Percentiles rank a stretch among this genome's conserved stretches.
phyloP scores from a whole-genome alignment of 192 early-diverging fungal genomes.

The Rhizoclosmatium globosum region DNA sequence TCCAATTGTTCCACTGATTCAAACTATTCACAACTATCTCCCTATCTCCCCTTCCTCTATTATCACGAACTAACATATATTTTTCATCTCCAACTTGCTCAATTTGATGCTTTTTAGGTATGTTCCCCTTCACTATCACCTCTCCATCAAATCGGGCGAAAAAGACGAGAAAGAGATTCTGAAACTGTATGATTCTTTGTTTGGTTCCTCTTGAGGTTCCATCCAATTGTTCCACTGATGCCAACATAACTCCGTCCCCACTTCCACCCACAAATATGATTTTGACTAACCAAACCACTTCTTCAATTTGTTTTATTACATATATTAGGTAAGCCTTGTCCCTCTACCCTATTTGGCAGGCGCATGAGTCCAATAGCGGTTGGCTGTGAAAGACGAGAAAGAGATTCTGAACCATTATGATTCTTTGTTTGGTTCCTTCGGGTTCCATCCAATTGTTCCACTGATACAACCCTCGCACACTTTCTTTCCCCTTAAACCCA shows the following conservation, averaged over 20 bases:
- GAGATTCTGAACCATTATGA: slow-evolving; percentile 15
- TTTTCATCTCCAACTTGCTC: too few relatives aligned
- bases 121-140: too few relatives aligned
- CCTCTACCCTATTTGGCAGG: too few relatives aligned
- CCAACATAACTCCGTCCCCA: not conserved
- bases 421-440: slow-evolving; percentile 12
- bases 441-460: slow-evolving; percentile 30
- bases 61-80: too few relatives aligned
- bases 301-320: too few relatives aligned
- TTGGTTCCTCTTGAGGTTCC: not conserved
- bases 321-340: too few relatives aligned
- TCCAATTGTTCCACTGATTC: slow-evolving; percentile 31
- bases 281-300: too few relatives aligned
- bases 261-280: too few relatives aligned
- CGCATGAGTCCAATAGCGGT: too few relatives aligned
- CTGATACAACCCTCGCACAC: slow-evolving; percentile 1
- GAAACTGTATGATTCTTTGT: slow-evolving; percentile 7
- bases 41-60: too few relatives aligned
- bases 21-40: not conserved
- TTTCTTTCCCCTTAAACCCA: not conserved
- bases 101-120: too few relatives aligned
- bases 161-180: slow-evolving; percentile 1
- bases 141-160: too few relatives aligned
- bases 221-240: slow-evolving; percentile 31
- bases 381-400: not conserved